Conservation (phyloP, 495 filamentous ascomycete species). For the Daldinia bambusicola region DNA sequence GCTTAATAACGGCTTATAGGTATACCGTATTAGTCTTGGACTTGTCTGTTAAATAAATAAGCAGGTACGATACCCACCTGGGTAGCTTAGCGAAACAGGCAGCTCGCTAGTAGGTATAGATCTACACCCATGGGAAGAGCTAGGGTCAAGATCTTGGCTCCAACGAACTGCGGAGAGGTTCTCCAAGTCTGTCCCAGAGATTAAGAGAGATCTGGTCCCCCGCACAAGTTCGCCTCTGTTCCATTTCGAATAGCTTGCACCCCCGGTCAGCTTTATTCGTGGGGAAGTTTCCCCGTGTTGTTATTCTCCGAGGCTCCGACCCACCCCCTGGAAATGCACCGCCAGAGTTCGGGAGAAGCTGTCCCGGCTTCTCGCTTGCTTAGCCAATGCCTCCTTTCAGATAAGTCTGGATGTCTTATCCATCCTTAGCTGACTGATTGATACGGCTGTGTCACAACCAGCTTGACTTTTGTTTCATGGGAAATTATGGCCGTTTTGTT, state of each 20-base stretch:
- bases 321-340: neutral
- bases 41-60: neutral
- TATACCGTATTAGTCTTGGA: neutral
- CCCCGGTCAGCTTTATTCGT: constrained; percentile 4
- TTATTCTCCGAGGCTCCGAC: neutral
- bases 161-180: constrained; percentile 8
- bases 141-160: constrained; percentile 10
- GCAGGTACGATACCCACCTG: too few relatives aligned
- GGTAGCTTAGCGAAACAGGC: neutral
- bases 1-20: neutral
- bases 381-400: neutral
- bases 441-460: neutral
- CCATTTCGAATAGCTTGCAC: constrained; percentile 10
- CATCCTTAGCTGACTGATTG: neutral
- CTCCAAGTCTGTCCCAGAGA: constrained; percentile 11
- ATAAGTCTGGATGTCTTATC: constrained; percentile 1
- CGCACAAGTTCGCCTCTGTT: constrained; percentile 5
- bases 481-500: constrained; percentile 16
- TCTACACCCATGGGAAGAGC: constrained; percentile 4
- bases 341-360: constrained; percentile 20
- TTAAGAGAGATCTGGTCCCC: too few relatives aligned
- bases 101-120: neutral
- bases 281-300: constrained; percentile 14
- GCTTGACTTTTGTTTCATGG: constrained; percentile 4
- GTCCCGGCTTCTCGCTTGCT: constrained; percentile 18